These are phyloP conservation scores for Clausena lansium DNA, from an alignment of 345 rosid genomes.

Conservation along the genomic window DNA sequence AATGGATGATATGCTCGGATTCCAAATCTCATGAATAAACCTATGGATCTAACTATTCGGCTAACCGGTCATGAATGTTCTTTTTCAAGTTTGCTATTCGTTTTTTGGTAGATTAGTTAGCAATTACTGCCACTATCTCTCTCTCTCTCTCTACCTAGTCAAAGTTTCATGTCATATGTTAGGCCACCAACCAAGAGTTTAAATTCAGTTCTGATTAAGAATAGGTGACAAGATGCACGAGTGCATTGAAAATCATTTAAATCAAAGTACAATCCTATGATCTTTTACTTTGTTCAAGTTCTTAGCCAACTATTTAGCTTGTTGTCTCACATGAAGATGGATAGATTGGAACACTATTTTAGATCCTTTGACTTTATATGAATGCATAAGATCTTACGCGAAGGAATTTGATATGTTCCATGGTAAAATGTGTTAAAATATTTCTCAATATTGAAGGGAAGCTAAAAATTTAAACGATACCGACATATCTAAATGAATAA, in stretches of 20 bases:
- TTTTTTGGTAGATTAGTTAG: slow-evolving; percentile 23
- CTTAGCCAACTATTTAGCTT: not conserved
- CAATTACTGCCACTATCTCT: not conserved
- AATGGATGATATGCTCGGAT: not conserved
- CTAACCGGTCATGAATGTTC: not conserved
- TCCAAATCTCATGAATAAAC: not conserved
- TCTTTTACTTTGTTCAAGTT: not conserved
- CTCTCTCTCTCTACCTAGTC: not conserved
- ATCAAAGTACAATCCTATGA: not conserved
- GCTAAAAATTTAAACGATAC: no score
- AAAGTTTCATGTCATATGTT: slow-evolving; percentile 24
- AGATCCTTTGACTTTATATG: not conserved
- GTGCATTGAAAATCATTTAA: not conserved
- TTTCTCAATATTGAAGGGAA: no score
- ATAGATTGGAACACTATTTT: not conserved
- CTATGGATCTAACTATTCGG: not conserved
- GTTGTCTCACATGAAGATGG: not conserved
- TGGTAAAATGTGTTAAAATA: no score
- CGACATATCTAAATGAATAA: accelerated
- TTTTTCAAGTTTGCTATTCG: not conserved
- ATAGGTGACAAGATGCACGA: slow-evolving; percentile 14
- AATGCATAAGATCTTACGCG: not conserved
- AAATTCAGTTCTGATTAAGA: slow-evolving; percentile 2
- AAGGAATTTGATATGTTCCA: no score
- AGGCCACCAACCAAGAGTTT: slow-evolving; percentile 32